phyloP scores from a whole-genome alignment of 1,284 basidiomycete species.

The Cryptococcus amylolentus region DNA sequence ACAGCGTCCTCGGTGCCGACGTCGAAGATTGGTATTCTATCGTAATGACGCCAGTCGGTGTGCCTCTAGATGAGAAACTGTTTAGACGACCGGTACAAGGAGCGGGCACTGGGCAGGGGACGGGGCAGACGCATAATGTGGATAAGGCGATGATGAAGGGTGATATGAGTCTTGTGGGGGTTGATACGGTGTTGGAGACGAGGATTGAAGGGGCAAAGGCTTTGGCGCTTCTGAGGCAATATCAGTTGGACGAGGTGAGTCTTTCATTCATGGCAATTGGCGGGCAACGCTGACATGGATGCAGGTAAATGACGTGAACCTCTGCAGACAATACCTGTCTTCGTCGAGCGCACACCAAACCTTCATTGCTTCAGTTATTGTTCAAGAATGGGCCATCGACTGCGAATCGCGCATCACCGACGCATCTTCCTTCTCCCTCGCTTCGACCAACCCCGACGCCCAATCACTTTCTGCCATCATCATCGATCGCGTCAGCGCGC shows the following conservation, averaged over 20 bases:
- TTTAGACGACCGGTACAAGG: background rate
- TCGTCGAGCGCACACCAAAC: slow-evolving; percentile 90
- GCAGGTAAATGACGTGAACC: slow-evolving; percentile 51
- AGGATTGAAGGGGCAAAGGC: slow-evolving; percentile 77
- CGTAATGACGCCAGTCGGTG: slow-evolving; percentile 86
- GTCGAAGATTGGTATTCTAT: slow-evolving; percentile 70
- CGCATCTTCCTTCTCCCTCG: slow-evolving; percentile 14
- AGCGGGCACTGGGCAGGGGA: slow-evolving; percentile 1
- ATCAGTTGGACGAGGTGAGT: slow-evolving; percentile 9
- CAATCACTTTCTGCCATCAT: slow-evolving; percentile 64
- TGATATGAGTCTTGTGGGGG: slow-evolving; percentile 77
- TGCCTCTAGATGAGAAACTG: slow-evolving; percentile 60
- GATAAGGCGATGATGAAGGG: slow-evolving; percentile 95
- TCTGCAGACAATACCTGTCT: slow-evolving; percentile 72
- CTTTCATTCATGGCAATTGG: background rate
- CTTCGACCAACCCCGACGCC: slow-evolving; percentile 57
- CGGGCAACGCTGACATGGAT: background rate
- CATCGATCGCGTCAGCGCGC: slow-evolving; percentile 68
- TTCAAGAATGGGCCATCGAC: slow-evolving; percentile 82
- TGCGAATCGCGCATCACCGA: slow-evolving; percentile 13
- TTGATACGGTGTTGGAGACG: slow-evolving; percentile 76
- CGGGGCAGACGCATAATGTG: slow-evolving; percentile 68
- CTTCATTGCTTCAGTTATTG: slow-evolving; percentile 74
- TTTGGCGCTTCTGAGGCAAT: slow-evolving; percentile 55
- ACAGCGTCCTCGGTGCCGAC: slow-evolving; percentile 19